Evolutionary conservation across 2,329 filamentous ascomycete species (phyloP).

Genomic region (Teratosphaeriaceae sp.): DNA sequence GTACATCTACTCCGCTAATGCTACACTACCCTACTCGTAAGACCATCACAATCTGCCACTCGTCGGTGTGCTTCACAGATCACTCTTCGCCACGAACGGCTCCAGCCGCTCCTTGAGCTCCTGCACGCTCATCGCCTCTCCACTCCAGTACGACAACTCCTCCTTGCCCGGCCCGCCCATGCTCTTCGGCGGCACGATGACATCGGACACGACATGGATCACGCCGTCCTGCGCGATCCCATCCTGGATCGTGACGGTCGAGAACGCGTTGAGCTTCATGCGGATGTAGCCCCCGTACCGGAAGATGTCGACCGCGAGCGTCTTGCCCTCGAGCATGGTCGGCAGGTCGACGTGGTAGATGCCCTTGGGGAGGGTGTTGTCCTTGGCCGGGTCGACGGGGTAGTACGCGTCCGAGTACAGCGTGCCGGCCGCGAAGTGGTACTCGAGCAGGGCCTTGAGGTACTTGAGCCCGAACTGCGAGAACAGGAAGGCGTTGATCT

Average conservation of each 20-base stretch:
- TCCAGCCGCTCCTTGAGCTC: constrained; percentile 53
- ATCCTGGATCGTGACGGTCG: constrained; percentile 60
- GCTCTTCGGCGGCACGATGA: constrained; percentile 70
- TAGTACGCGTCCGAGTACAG: constrained; percentile 82
- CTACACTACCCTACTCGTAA: too few relatives aligned
- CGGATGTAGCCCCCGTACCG: constrained; percentile 60
- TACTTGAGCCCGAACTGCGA: constrained; percentile 66
- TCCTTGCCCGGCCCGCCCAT: constrained; percentile 26
- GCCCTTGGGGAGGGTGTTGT: constrained; percentile 33
- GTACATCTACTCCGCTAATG: too few relatives aligned
- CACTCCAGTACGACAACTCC: constrained; percentile 34
- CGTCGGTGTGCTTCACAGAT: constrained; percentile 22
- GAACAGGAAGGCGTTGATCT: constrained; percentile 80
- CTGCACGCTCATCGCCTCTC: constrained; percentile 51
- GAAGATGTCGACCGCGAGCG: constrained; percentile 64
- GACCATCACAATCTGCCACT: too few relatives aligned
- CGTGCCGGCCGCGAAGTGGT: constrained; percentile 69
- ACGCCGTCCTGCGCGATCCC: constrained; percentile 72
- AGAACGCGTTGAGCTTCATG: constrained; percentile 70
- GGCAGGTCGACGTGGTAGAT: constrained; percentile 64
- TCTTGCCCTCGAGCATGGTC: constrained; percentile 61
- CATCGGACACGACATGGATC: constrained; percentile 65
- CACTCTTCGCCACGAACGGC: constrained; percentile 35
- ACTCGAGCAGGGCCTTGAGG: constrained; percentile 69
- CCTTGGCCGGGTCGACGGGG: constrained; percentile 31